phyloP scores from a whole-genome alignment of 192 early-diverging fungal species.

The Diversispora epigaea region DNA sequence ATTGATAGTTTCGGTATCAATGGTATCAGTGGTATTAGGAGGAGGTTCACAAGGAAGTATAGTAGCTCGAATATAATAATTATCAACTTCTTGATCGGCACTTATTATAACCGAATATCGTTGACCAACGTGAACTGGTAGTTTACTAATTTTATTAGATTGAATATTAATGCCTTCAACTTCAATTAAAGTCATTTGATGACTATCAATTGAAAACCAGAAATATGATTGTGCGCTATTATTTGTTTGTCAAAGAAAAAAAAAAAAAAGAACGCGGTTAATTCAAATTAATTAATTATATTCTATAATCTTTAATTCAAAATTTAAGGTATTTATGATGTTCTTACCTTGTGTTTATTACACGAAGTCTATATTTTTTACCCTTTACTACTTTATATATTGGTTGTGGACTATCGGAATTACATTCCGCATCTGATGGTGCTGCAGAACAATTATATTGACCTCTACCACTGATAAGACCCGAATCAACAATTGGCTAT shows the following conservation, averaged over 20 bases:
- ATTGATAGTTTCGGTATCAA: too few relatives aligned
- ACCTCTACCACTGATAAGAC: constrained; percentile 50
- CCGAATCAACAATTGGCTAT: constrained; percentile 42
- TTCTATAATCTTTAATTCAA: not conserved
- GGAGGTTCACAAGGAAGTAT: too few relatives aligned
- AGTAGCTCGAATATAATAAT: constrained; percentile 32
- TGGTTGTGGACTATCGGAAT: constrained; percentile 13
- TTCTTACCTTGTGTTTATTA: constrained; percentile 54
- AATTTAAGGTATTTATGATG: not conserved
- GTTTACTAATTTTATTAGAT: constrained; percentile 10
- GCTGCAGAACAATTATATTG: constrained; percentile 42
- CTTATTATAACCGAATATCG: constrained; percentile 30
- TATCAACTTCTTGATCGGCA: not conserved
- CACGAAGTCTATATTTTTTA: constrained; percentile 54
- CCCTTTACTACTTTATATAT: constrained; percentile 34
- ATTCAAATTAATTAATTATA: too few relatives aligned
- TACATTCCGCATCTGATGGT: constrained; percentile 29
- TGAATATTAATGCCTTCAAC: constrained; percentile 57
- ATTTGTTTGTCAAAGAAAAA: not conserved
- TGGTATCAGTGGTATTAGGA: too few relatives aligned
- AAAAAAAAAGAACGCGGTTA: not conserved
- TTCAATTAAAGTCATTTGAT: constrained; percentile 66
- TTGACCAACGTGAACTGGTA: constrained; percentile 21
- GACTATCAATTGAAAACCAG: constrained; percentile 68
- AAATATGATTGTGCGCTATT: constrained; percentile 57